A percentile compares a stretch with the other conserved stretches of the same genome.
phyloP scores from a whole-genome alignment of 1,139 yeast species.

The Candida glucosophila region DNA sequence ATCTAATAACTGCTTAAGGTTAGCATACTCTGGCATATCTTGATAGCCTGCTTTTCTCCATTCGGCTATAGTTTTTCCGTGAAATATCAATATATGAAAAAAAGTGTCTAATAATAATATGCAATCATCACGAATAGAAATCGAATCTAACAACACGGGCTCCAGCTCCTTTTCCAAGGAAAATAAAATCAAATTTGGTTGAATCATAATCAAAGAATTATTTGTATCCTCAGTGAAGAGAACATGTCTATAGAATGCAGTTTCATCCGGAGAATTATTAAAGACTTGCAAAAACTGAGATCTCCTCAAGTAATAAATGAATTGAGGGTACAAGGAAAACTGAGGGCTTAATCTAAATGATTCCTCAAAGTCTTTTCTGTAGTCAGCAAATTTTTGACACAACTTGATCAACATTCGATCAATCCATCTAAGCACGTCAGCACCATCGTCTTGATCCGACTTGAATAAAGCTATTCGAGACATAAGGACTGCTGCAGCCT shows the following conservation, averaged over 20 bases:
- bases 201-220: constrained; percentile 65
- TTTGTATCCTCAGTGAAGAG: constrained; percentile 76
- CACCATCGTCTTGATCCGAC: constrained; percentile 62
- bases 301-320: constrained; percentile 91
- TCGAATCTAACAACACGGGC: constrained; percentile 64
- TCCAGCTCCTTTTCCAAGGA: constrained; percentile 54
- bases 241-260: constrained; percentile 93
- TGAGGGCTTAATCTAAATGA: constrained; percentile 40
- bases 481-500: constrained; percentile 96
- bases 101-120: constrained; percentile 64
- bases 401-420: constrained; percentile 43
- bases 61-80: constrained; percentile 88
- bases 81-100: constrained; percentile 85
- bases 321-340: constrained; percentile 71
- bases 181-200: constrained; percentile 75
- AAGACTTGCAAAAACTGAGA: constrained; percentile 94
- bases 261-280: constrained; percentile 97
- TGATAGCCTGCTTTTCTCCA: constrained; percentile 97
- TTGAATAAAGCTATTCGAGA: constrained; percentile 89
- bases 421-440: constrained; percentile 45
- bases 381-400: constrained; percentile 45
- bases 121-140: constrained; percentile 77
- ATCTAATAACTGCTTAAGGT: constrained; percentile 76
- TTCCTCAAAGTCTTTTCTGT: constrained; percentile 40
- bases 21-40: constrained; percentile 81